Conservation (phyloP, 306 rosid genomes). For the Alnus rubra region DNA sequence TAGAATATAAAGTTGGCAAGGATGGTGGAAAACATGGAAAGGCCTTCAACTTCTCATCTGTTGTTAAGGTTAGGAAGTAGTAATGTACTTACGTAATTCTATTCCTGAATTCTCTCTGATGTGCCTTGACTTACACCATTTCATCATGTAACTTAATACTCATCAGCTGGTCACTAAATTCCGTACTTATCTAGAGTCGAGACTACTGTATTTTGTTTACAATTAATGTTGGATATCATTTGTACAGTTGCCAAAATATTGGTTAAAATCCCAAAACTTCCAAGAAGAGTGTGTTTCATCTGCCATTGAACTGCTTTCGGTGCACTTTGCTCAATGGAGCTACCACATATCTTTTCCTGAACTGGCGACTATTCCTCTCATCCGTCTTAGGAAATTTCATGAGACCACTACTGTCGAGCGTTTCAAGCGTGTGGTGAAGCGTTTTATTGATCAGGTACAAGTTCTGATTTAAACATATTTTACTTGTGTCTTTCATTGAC, state of each 20-base stretch:
- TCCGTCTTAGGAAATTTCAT: constrained; percentile 66
- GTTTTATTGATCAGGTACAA: constrained; percentile 85
- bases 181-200: constrained; percentile 10
- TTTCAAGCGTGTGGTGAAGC: constrained; percentile 65
- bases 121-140: not conserved
- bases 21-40: constrained; percentile 63
- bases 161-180: constrained; percentile 11
- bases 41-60: constrained; percentile 43
- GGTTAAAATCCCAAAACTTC: constrained; percentile 77
- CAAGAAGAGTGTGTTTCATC: constrained; percentile 76
- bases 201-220: constrained; percentile 11
- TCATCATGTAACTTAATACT: not conserved
- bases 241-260: constrained; percentile 84
- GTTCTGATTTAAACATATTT: constrained; percentile 17
- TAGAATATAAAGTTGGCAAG: constrained; percentile 67
- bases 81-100: not conserved
- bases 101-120: not conserved
- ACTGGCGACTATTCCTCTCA: constrained; percentile 73
- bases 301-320: constrained; percentile 73
- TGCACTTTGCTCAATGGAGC: constrained; percentile 87
- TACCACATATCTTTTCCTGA: constrained; percentile 88
- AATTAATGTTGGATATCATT: constrained; percentile 24
- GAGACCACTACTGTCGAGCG: constrained; percentile 67
- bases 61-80: constrained; percentile 59
- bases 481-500: not conserved